Conservation (phyloP, 2,329 filamentous ascomycete genomes). For the Fusarium nisikadoi region DNA sequence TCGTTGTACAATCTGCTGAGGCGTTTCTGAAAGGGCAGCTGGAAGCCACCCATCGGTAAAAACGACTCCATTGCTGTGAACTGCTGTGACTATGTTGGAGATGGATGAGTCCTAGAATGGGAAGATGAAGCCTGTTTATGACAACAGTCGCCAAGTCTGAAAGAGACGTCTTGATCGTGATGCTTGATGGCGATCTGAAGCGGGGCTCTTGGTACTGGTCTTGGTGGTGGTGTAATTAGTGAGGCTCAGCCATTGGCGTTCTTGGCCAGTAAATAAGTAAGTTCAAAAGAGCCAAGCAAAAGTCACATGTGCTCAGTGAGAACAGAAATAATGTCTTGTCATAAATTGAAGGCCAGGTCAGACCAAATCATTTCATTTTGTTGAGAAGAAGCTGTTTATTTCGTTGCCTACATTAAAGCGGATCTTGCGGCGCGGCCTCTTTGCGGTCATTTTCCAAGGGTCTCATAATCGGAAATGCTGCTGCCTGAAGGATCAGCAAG, state of each 20-base stretch:
- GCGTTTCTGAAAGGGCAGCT: conserved; percentile 68
- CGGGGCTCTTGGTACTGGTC: conserved; percentile 20
- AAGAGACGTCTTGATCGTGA: conserved; percentile 17
- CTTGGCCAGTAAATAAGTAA: neutral
- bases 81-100: neutral
- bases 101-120: neutral
- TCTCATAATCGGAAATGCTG: conserved; percentile 39
- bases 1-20: conserved; percentile 82
- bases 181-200: conserved; percentile 31
- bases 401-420: conserved; percentile 47
- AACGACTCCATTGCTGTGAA: conserved; percentile 59
- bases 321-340: neutral
- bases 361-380: conserved; percentile 35
- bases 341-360: neutral
- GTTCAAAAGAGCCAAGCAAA: neutral
- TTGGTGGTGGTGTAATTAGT: conserved; percentile 12
- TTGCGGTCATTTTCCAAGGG: conserved; percentile 41
- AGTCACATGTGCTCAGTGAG: conserved; percentile 3
- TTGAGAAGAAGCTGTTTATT: conserved; percentile 39
- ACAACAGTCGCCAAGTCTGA: conserved; percentile 5
- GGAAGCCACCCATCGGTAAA: conserved; percentile 62
- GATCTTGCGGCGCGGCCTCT: conserved; percentile 42
- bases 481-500: conserved; percentile 41
- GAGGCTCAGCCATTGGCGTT: conserved; percentile 29
- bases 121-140: neutral